Evolutionary conservation across 78 protist species (phyloP), one percentile per base, ranked within the genome.

Genomic region (Dictyostelium firmibasis): DNA sequence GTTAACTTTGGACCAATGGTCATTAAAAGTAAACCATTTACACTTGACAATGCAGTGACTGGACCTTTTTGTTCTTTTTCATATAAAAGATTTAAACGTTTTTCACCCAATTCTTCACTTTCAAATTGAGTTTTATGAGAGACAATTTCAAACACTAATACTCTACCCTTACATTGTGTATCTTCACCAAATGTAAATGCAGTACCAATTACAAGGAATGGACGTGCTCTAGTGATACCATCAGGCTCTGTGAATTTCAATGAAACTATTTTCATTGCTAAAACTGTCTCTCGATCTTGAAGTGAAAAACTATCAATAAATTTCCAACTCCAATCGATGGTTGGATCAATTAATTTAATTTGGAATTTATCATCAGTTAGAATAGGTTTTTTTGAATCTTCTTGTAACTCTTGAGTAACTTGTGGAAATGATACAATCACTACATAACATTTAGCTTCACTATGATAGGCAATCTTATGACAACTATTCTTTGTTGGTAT

Each of bases 11-110:
- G 97, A 20, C 97, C 97, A 62, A 95, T 87, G n/a, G 96, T 77
- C 91, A 87, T 92, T 29, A 95, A 14, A 0, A 95, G 87, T 33
- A 77, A 79, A 20, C 97, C 97, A 53, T 35, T 41, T 25, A 84
- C 81, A 3, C 83, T 41, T 10, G 95, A 69, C 8, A 95, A 16
- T 18, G 91, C 91, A 0, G 94, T 84, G 0, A 91, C 93, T 11
- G 97, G 94, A 41, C 97, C 97, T 35, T 94, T 94, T 31, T 89
- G 95, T 18, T 94, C 97, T 29, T 94, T 88, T 57, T 88, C 93
- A 35, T 83, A 87, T 0, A 94, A 43, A 8, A 85, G 60, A 78
- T 92, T 92, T 11, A 92, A 74, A 57, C 92, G 70, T 53, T 78
- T 64, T 38, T 60, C 44, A 35, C 85, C 77, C 8, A 75, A 16